Evolutionary conservation across 2,329 filamentous ascomycete genomes (phyloP).

Genomic region (Xylaria sp.): DNA sequence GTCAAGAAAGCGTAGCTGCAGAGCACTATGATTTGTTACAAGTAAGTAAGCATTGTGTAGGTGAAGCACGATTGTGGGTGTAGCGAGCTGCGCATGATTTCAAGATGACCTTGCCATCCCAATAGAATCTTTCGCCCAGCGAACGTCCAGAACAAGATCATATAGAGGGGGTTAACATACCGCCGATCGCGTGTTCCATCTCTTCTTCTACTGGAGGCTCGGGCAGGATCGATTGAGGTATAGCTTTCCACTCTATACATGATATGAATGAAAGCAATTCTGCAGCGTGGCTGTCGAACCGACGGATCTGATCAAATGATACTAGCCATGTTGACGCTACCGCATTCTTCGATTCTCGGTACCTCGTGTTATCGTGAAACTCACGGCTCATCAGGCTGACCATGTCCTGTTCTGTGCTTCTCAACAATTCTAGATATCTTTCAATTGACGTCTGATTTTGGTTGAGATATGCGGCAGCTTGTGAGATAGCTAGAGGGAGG

Average conservation of each 20-base stretch:
- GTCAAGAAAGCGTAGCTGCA: conserved; percentile 43
- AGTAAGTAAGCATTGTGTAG: too few species aligned
- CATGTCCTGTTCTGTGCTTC: conserved; percentile 39
- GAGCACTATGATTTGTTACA: conserved; percentile 23
- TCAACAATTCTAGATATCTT: conserved; percentile 45
- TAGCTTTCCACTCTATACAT: conserved; percentile 47
- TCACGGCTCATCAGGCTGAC: conserved; percentile 43
- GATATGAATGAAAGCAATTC: conserved; percentile 47
- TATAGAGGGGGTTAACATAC: too few species aligned
- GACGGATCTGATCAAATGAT: conserved; percentile 47
- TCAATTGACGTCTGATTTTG: conserved; percentile 32
- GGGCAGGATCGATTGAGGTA: conserved; percentile 46
- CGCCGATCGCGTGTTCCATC: conserved; percentile 40
- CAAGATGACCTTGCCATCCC: too few species aligned
- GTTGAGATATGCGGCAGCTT: conserved; percentile 52
- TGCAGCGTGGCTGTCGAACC: conserved; percentile 39
- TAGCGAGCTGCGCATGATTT: too few species aligned
- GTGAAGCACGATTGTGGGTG: too few species aligned
- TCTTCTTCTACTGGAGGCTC: conserved; percentile 4
- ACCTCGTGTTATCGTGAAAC: conserved; percentile 43
- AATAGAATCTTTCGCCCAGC: too few species aligned
- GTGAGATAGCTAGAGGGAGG: conserved; percentile 50
- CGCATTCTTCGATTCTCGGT: conserved; percentile 41
- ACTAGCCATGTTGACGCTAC: conserved; percentile 48
- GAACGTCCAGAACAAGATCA: too few species aligned